phyloP scores from a whole-genome alignment of 1,139 yeast genomes.

The Lodderomyces metapsilosis region DNA sequence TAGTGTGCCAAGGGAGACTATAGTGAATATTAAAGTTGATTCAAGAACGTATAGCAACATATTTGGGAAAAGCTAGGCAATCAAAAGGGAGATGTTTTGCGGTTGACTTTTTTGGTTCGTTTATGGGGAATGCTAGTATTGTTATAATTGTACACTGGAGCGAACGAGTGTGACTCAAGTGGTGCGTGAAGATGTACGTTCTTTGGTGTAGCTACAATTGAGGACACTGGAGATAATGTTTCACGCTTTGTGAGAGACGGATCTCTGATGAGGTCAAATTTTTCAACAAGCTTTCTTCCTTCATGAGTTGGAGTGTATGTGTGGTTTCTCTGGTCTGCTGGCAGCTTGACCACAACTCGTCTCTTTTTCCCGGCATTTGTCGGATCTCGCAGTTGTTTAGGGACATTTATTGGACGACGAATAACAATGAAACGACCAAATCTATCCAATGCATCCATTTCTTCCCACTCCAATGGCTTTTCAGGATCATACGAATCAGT shows the following conservation, averaged over 20 bases:
- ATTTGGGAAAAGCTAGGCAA: constrained; percentile 7
- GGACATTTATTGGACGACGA: constrained; percentile 23
- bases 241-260: background rate
- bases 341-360: constrained; percentile 18
- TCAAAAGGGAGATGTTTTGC: constrained; percentile 1
- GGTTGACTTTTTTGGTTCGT: background rate
- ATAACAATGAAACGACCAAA: constrained; percentile 21
- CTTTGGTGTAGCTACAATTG: background rate
- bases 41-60: constrained; percentile 19
- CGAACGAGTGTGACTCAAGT: background rate
- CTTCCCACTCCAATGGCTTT: constrained; percentile 24
- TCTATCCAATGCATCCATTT: constrained; percentile 20
- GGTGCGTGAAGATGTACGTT: background rate
- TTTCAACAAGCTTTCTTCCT: background rate
- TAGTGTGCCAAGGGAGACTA: constrained; percentile 41
- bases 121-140: background rate
- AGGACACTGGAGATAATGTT: background rate
- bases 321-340: constrained; percentile 7
- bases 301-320: constrained; percentile 1
- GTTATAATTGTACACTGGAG: background rate
- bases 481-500: constrained; percentile 15
- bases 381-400: constrained; percentile 16
- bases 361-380: constrained; percentile 15
- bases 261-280: background rate
- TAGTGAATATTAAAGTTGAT: constrained; percentile 26